phyloP scores from a whole-genome alignment of 2,329 filamentous ascomycete species.

The Exophiala alcalophila region DNA sequence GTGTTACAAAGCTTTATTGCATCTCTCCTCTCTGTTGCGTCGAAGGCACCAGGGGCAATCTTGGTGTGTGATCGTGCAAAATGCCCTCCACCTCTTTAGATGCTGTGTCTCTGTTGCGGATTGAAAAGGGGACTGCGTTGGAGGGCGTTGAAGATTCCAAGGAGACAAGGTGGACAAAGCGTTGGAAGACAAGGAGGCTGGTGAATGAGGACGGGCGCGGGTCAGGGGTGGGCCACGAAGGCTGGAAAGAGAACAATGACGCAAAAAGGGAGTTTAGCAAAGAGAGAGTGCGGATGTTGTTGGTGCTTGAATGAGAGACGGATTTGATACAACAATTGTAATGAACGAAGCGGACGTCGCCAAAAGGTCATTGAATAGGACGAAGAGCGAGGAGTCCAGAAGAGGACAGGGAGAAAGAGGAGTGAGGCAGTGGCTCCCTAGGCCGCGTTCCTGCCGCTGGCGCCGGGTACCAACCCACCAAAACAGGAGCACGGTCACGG shows the following conservation, averaged over 20 bases:
- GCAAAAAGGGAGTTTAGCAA: conserved; percentile 12
- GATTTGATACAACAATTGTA: conserved; percentile 23
- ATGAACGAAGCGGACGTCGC: conserved; percentile 9
- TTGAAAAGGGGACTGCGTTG: neutral
- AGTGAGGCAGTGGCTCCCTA: neutral
- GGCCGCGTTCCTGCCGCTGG: too few species aligned
- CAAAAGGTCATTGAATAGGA: conserved; percentile 9
- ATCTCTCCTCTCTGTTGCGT: too few species aligned
- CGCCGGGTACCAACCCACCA: too few species aligned
- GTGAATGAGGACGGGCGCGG: conserved; percentile 14
- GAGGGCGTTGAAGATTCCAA: neutral
- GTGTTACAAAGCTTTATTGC: conserved; percentile 20
- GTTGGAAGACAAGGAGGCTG: conserved; percentile 18
- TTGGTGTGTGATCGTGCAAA: too few species aligned
- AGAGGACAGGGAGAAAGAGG: too few species aligned
- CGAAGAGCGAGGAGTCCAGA: conserved; percentile 7
- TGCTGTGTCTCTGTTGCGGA: neutral
- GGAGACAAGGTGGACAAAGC: conserved; percentile 14
- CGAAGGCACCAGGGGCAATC: too few species aligned
- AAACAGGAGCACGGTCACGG: too few species aligned
- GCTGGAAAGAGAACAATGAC: conserved; percentile 18
- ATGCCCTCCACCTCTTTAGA: neutral
- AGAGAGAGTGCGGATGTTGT: conserved; percentile 7
- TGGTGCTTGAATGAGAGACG: conserved; percentile 18
- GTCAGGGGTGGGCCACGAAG: conserved; percentile 5